Conservation (phyloP, 495 filamentous ascomycete genomes). For the Chaetomidium leptoderma region DNA sequence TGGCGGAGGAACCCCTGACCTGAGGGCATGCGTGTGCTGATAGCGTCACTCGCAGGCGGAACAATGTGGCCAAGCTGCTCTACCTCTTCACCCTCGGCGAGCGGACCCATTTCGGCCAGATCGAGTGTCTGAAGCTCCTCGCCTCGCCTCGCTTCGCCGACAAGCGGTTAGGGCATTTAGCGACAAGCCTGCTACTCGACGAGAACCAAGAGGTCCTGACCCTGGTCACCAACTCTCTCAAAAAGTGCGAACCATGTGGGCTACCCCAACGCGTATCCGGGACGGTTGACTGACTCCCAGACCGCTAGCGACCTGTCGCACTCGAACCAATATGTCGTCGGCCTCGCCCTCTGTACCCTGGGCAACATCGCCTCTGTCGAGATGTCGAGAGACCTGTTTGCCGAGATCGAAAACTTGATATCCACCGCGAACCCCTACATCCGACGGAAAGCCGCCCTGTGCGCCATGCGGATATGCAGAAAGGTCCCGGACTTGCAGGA, state of each 20-base stretch:
- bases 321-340: constrained; percentile 97
- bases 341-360: constrained; percentile 88
- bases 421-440: constrained; percentile 96
- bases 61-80: constrained; percentile 97
- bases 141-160: constrained; percentile 97
- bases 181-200: constrained; percentile 92
- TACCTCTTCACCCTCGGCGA: constrained; percentile 99
- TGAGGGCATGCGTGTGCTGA: constrained; percentile 17
- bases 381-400: constrained; percentile 97
- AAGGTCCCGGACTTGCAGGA: constrained; percentile 97
- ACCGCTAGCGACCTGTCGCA: constrained; percentile 80
- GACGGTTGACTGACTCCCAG: constrained; percentile 28
- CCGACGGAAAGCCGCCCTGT: constrained; percentile 93
- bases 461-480: constrained; percentile 97
- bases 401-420: constrained; percentile 85
- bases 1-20: background rate
- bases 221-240: constrained; percentile 91
- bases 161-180: constrained; percentile 92
- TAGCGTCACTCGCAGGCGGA: constrained; percentile 59
- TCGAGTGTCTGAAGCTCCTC: constrained; percentile 96
- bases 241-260: constrained; percentile 64
- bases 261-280: background rate
- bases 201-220: constrained; percentile 98
- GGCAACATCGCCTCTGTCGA: constrained; percentile 97
- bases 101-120: constrained; percentile 97